Evolutionary conservation across 495 filamentous ascomycete genomes (phyloP).

Genomic region (Choiromyces venosus): DNA sequence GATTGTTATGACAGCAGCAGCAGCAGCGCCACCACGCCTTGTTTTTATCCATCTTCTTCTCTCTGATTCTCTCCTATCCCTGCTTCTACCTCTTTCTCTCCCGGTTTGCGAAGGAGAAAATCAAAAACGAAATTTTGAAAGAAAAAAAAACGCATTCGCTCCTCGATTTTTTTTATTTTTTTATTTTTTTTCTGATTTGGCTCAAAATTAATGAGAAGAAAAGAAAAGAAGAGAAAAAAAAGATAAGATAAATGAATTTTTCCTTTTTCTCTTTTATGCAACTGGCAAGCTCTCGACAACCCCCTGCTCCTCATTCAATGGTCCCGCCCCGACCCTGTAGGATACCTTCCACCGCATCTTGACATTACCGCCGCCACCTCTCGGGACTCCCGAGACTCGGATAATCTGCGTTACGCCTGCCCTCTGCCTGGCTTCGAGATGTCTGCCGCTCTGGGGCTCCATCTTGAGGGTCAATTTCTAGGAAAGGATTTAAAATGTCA

Average conservation of each 20-base stretch:
- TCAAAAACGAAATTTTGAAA: not conserved
- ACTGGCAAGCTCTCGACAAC: constrained; percentile 82
- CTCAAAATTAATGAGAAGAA: too few species aligned
- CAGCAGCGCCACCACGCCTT: not conserved
- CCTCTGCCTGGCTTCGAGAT: constrained; percentile 64
- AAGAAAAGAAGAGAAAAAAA: not conserved
- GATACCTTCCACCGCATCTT: constrained; percentile 84
- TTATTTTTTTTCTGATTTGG: too few species aligned
- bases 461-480: constrained; percentile 76
- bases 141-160: not conserved
- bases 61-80: not conserved
- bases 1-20: not conserved
- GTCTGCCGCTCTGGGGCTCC: constrained; percentile 73
- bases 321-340: constrained; percentile 63
- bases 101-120: not conserved
- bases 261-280: too few species aligned
- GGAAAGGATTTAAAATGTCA: constrained; percentile 19
- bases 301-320: constrained; percentile 69
- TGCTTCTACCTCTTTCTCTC: not conserved
- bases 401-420: constrained; percentile 80
- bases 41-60: not conserved
- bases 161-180: not conserved
- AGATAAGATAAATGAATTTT: not conserved
- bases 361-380: constrained; percentile 65
- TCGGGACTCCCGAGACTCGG: constrained; percentile 63